Conservation (phyloP, 257 asterid genomes). For the Solanum phureja region DNA sequence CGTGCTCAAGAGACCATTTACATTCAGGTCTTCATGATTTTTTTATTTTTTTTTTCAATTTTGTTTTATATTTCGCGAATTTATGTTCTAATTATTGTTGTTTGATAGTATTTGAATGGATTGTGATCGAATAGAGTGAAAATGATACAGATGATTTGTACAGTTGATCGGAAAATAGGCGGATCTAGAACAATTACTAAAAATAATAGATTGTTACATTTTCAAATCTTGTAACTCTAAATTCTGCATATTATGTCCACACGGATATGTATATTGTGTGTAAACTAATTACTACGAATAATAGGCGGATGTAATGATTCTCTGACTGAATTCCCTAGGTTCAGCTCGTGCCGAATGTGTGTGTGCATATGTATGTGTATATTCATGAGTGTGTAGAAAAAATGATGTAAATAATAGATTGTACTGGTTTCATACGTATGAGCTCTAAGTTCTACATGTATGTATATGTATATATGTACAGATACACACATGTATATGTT, state of each 20-base stretch:
- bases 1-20: slow-evolving; percentile 76
- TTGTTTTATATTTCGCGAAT: neutral
- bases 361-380: neutral
- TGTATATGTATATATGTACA: neutral
- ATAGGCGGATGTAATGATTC: too few species aligned
- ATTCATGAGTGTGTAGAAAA: neutral
- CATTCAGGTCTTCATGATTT: slow-evolving; percentile 19
- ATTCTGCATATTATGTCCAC: neutral
- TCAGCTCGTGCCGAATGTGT: neutral
- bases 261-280: neutral
- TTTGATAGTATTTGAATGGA: neutral
- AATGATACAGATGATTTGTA: too few species aligned
- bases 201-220: neutral
- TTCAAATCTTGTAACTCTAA: neutral
- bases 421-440: too few species aligned
- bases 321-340: too few species aligned
- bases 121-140: too few species aligned
- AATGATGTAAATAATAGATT: neutral
- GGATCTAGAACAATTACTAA: too few species aligned
- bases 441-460: neutral
- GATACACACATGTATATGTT: neutral
- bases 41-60: neutral
- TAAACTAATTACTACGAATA: too few species aligned
- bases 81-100: neutral
- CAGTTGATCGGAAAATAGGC: too few species aligned